A percentile compares a stretch with the other conserved stretches of the same genome.
Conservation (phyloP, 768 basidiomycete species). For the Pluteus cervinus region DNA sequence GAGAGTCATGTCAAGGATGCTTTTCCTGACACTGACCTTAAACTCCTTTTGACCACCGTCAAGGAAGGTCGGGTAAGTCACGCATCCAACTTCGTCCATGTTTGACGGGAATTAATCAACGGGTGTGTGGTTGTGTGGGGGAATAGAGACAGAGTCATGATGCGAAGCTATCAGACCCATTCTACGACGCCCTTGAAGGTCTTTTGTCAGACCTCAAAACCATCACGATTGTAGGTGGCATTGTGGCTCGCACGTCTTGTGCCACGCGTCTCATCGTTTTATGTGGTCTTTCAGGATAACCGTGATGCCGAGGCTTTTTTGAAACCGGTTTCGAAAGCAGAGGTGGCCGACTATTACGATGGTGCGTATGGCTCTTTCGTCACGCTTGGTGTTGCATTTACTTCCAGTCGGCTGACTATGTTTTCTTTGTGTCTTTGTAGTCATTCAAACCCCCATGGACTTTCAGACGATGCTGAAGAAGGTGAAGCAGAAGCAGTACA, state of each 20-base stretch:
- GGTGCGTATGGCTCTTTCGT: slow-evolving; percentile 61
- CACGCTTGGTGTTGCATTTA: too few relatives aligned
- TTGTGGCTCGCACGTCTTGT: slow-evolving; percentile 17
- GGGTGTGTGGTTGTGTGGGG: too few relatives aligned
- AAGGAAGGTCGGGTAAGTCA: slow-evolving; percentile 81
- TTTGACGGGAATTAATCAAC: slow-evolving; percentile 10
- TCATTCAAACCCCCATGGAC: slow-evolving; percentile 95
- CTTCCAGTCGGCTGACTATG: neutral
- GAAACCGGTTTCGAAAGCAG: slow-evolving; percentile 84
- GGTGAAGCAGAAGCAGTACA: slow-evolving; percentile 88
- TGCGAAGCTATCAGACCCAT: slow-evolving; percentile 74
- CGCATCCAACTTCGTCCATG: slow-evolving; percentile 10
- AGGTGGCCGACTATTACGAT: slow-evolving; percentile 92
- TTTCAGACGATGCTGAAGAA: slow-evolving; percentile 89
- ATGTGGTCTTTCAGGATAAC: slow-evolving; percentile 54
- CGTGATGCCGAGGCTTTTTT: slow-evolving; percentile 92
- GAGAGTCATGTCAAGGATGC: slow-evolving; percentile 63
- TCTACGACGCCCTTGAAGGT: slow-evolving; percentile 92
- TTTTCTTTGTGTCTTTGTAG: slow-evolving; percentile 32
- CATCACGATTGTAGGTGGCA: slow-evolving; percentile 52
- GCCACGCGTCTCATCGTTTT: too few relatives aligned
- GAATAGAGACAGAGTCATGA: slow-evolving; percentile 48
- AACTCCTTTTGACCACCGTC: slow-evolving; percentile 74
- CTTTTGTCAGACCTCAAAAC: slow-evolving; percentile 80
- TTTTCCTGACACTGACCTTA: slow-evolving; percentile 65